Conservation (phyloP, 2,329 filamentous ascomycete genomes). For the Aspergillus awamori region DNA sequence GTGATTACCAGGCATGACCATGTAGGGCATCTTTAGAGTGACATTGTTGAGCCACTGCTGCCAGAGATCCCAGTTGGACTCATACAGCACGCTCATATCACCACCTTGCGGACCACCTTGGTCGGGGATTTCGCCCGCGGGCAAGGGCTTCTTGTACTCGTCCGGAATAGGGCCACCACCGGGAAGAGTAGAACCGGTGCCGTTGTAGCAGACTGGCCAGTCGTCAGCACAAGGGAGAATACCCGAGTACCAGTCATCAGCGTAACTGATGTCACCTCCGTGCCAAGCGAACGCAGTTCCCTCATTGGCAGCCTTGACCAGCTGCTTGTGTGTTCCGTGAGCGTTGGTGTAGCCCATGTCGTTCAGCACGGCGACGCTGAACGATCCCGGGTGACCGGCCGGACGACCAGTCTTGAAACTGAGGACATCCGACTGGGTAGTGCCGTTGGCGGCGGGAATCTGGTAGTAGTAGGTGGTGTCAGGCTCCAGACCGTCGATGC, state of each 20-base stretch:
- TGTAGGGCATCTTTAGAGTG: slow-evolving; percentile 52
- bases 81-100: slow-evolving; percentile 54
- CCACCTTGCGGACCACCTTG: slow-evolving; percentile 53
- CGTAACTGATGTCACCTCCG: slow-evolving; percentile 56
- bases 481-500: slow-evolving; percentile 45
- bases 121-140: slow-evolving; percentile 49
- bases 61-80: slow-evolving; percentile 57
- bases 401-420: slow-evolving; percentile 52
- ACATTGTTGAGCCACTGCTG: slow-evolving; percentile 53
- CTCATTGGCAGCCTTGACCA: slow-evolving; percentile 47
- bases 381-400: slow-evolving; percentile 47
- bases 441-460: slow-evolving; percentile 54
- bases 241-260: slow-evolving; percentile 56
- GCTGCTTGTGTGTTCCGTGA: slow-evolving; percentile 50
- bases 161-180: slow-evolving; percentile 38
- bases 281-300: slow-evolving; percentile 57
- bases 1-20: slow-evolving; percentile 57
- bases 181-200: slow-evolving; percentile 46
- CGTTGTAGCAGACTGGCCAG: slow-evolving; percentile 58
- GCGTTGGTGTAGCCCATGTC: slow-evolving; percentile 61
- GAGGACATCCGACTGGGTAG: slow-evolving; percentile 50
- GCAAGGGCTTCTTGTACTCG: slow-evolving; percentile 50
- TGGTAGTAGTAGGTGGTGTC: slow-evolving; percentile 57
- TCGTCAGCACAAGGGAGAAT: slow-evolving; percentile 52
- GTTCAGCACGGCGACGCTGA: slow-evolving; percentile 53